Base-by-base conservation (phyloP, 2,329 filamentous ascomycete genomes). In the Macrophomina pseudophaseolina region DNA sequence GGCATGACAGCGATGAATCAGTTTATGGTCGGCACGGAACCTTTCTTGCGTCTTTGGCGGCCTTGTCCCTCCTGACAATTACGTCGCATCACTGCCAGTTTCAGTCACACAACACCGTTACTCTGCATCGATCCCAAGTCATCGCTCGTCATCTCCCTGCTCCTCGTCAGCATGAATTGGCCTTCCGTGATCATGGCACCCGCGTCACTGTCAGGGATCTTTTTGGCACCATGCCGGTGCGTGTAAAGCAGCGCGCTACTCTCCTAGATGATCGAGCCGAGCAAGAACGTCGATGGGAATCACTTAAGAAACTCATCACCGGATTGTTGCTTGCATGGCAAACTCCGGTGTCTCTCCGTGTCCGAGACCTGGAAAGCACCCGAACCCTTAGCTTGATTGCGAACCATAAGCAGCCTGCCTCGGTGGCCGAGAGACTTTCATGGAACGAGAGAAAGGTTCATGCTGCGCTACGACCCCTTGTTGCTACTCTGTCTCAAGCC, bases 181-280 rank as follows among this genome's bases (percentile, higher is more conserved):
- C 83, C 8, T 80, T 79, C 42, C 85, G 84, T 66, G 76, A 81
- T 23, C 88, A 92, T 79, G 94, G 94, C 4, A 97, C 94, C 0
- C 86, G 87, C 33, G 88, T 94, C 1, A 85, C 85, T 0, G 90
- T 97, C 5, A 87, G 89, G 66, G 90, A 97, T 75, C 81, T 97
- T 0, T 98, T 97, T 78, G 93, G 94, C 0, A 91, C 89, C 67
- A 92, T 97, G 87, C 93, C 94, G 0, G 94, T 97, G 12, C 88
- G 94, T 14, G 90, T 96, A 32, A 97, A 95, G 75, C 91, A 93
- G 71, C 86, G 93, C 69, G 86, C 86, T 0, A 71, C 88, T 3
- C 79, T 69, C 76, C 83, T 46, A 81, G 87, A 72, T 83, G 82
- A 70, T 70, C 83, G 67, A 11, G 74, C 81, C 30, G 81, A 89